Conservation (phyloP, 164 flowering plant genomes). For the Nelumbo lutea region DNA sequence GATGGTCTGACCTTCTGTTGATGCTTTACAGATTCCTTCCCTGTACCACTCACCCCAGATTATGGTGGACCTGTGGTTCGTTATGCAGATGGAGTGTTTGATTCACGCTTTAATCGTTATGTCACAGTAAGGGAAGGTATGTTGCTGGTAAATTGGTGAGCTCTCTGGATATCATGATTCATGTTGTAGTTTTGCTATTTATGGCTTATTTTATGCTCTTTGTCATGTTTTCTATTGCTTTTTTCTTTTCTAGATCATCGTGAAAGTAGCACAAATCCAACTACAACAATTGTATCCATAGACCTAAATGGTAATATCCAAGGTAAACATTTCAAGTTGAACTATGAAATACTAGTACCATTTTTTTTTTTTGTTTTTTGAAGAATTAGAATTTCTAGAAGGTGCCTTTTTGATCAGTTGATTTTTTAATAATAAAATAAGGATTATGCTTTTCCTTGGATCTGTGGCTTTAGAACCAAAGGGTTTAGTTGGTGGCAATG, state of each 20-base stretch:
- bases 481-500: slow-evolving; percentile 70
- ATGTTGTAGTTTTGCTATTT: slow-evolving; percentile 1
- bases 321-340: slow-evolving; percentile 37
- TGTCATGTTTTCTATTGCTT: background rate
- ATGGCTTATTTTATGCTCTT: background rate
- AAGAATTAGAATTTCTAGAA: background rate
- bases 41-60: slow-evolving; percentile 51
- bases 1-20: background rate
- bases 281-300: slow-evolving; percentile 58
- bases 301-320: slow-evolving; percentile 34
- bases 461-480: slow-evolving; percentile 58
- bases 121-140: slow-evolving; percentile 54
- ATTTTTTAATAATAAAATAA: background rate
- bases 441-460: background rate
- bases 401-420: background rate
- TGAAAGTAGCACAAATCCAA: slow-evolving; percentile 54
- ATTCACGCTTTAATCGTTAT: slow-evolving; percentile 38
- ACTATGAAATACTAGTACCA: too few species aligned
- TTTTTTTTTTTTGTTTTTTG: background rate
- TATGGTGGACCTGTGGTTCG: slow-evolving; percentile 44
- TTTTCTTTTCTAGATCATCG: slow-evolving; percentile 53
- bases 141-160: background rate
- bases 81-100: slow-evolving; percentile 66
- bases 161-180: background rate
- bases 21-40: slow-evolving; percentile 28